phyloP scores from a whole-genome alignment of 1,284 basidiomycete species.

The Ganoderma lucidum region DNA sequence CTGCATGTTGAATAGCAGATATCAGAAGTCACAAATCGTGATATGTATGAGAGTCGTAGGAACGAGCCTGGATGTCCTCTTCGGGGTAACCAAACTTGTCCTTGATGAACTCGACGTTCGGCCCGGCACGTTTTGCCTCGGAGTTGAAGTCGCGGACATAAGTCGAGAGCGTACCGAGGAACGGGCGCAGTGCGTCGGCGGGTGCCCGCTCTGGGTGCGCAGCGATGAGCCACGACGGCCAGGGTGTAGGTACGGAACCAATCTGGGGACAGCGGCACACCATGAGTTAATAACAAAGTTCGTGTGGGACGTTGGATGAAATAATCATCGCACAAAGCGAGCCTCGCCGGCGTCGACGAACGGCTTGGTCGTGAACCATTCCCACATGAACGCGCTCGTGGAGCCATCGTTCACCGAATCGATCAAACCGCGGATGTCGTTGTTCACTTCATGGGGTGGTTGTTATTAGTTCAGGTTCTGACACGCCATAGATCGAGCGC shows the following conservation, averaged over 20 bases:
- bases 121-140: constrained; percentile 60
- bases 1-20: constrained; percentile 42
- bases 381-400: constrained; percentile 92
- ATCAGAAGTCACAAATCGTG: constrained; percentile 27
- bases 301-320: too few relatives aligned
- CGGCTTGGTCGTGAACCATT: constrained; percentile 98
- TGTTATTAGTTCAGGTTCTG: neutral
- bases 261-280: constrained; percentile 59
- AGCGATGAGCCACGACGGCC: constrained; percentile 96
- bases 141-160: constrained; percentile 79
- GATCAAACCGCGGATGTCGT: constrained; percentile 90
- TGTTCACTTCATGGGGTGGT: constrained; percentile 68
- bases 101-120: constrained; percentile 80
- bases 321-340: constrained; percentile 67
- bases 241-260: constrained; percentile 90
- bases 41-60: constrained; percentile 6
- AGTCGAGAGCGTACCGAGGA: constrained; percentile 70
- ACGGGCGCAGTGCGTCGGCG: constrained; percentile 58
- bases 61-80: constrained; percentile 74
- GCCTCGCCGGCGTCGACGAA: constrained; percentile 86
- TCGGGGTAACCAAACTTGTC: constrained; percentile 83
- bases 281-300: neutral
- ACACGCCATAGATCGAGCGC: neutral
- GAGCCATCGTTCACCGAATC: constrained; percentile 89
- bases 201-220: constrained; percentile 76